phyloP scores from a whole-genome alignment of 1,284 basidiomycete species.

The Porodaedalea pini region DNA sequence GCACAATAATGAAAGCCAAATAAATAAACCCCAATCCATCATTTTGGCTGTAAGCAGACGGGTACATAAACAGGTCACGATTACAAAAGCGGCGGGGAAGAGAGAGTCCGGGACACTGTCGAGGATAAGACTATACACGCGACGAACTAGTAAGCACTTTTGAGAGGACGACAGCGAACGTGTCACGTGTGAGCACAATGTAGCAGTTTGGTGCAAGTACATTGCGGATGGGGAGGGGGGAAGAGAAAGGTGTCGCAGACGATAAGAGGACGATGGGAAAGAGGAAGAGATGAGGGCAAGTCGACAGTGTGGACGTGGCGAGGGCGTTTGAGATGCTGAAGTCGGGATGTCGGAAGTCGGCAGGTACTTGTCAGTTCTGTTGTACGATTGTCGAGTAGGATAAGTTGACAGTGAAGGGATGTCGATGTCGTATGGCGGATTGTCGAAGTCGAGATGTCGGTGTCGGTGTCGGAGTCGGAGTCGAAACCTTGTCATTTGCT shows the following conservation, averaged over 20 bases:
- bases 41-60: neutral
- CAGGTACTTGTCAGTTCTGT: neutral
- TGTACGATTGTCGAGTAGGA: neutral
- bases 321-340: neutral
- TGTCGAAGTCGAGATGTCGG: conserved; percentile 1
- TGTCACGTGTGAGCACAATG: neutral
- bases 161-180: neutral
- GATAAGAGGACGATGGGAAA: neutral
- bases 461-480: conserved; percentile 5
- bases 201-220: neutral
- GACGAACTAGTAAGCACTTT: neutral
- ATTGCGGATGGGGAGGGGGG: neutral
- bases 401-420: neutral
- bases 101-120: neutral
- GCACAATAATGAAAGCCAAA: neutral
- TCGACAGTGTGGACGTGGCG: neutral
- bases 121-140: neutral
- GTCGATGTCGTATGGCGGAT: neutral
- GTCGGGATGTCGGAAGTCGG: neutral
- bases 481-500: conserved; percentile 6
- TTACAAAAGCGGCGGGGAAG: neutral
- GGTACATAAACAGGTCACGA: conserved; percentile 1
- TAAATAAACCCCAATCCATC: neutral
- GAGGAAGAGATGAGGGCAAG: neutral
- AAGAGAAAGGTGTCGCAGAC: conserved; percentile 2